Evolutionary conservation across 2,329 filamentous ascomycete species (phyloP), one percentile per base, ranked within the genome.

Genomic region (Polytolypa hystricis): DNA sequence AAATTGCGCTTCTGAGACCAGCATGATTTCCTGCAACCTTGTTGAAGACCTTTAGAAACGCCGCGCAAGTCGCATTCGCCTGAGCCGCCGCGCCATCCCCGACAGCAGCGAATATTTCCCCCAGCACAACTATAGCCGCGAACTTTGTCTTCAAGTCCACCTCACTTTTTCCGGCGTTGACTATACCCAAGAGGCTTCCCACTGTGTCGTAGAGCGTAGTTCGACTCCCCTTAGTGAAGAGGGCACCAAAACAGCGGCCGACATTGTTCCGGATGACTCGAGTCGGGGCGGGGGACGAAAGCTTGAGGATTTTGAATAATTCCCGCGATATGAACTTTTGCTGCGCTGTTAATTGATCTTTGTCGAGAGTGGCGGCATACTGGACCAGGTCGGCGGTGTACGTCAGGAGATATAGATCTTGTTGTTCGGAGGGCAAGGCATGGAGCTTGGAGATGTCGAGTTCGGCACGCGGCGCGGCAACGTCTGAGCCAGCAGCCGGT

Each of bases 181-280:
- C 57, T 38, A 93, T 77, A 8, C 64, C 68, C 7, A 87, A 69
- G 8, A 96, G 69, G 47, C 96, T 89, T 51, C 91, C 93, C 54
- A 96, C 82, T 0, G 85, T 93, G 60, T 98, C 91, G 54, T 93
- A 95, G 2, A 98, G 72, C 34, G 93, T 71, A 56, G 93, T 94
- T 45, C 89, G 74, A 61, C 95, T 89, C 9, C 91, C 91, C 45
- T 82, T 81, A 11, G 70, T 73, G 46, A 98, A 82, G 40, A 96
- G 78, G 51, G 81, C 79, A 28, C 80, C 80, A 47, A 95, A 80
- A 49, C 85, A 89, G 58, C 77, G 75, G 32, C 86, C 89, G 23
- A 96, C 60, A 55, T 89, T 93, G 62, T 89, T 91, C 50, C 91
- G 77, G 54, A 95, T 81, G 27, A 94, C 82, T 55, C 91, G 76